phyloP scores from a whole-genome alignment of 768 basidiomycete genomes.

The Podaxis mareebaensis region DNA sequence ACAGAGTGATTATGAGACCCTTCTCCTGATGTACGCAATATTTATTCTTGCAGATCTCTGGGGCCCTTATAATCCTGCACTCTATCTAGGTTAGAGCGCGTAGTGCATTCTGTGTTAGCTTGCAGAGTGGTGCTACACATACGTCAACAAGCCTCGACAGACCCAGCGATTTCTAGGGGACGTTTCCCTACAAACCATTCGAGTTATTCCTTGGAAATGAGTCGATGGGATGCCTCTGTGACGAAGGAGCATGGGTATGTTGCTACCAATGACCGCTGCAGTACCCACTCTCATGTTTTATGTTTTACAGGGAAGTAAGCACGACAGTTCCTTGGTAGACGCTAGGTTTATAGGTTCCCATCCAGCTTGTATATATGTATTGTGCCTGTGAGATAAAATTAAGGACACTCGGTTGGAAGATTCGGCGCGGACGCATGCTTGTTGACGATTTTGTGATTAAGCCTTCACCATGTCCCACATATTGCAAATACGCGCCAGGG shows the following conservation, averaged over 20 bases:
- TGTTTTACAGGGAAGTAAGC: background rate
- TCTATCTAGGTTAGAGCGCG: background rate
- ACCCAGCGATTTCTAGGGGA: background rate
- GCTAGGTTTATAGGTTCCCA: background rate
- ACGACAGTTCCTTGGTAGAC: background rate
- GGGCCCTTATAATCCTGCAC: background rate
- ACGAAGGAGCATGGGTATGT: background rate
- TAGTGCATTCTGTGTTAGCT: background rate
- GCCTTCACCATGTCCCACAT: too few relatives aligned
- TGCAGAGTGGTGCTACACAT: background rate
- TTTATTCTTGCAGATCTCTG: background rate
- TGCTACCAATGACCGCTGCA: background rate
- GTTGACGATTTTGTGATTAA: too few relatives aligned
- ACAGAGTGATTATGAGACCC: background rate
- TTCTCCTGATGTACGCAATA: background rate
- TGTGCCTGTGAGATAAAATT: background rate
- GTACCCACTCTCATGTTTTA: background rate
- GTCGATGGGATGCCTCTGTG: background rate
- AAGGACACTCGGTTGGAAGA: too few relatives aligned
- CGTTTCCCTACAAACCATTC: background rate
- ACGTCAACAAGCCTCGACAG: background rate
- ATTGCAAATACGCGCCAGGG: too few relatives aligned
- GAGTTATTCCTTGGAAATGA: background rate
- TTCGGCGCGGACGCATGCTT: too few relatives aligned
- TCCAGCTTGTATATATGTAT: background rate